A percentile compares a stretch with the other conserved stretches of the same genome.
Evolutionary conservation across 106 monocot species (phyloP).

Genomic region (Acanthochlamys bracteata): DNA sequence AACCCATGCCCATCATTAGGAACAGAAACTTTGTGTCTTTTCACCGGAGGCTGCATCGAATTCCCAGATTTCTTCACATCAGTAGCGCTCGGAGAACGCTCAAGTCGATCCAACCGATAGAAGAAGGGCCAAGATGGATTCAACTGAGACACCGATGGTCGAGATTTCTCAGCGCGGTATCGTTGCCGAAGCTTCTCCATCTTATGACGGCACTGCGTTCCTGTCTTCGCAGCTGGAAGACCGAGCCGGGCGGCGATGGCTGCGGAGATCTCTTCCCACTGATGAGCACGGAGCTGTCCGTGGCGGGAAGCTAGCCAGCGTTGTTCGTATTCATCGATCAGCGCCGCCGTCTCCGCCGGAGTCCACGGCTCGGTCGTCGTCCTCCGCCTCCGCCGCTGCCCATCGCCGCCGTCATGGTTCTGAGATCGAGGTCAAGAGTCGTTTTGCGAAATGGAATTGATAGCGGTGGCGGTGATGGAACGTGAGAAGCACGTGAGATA

Average conservation of each 20-base stretch:
- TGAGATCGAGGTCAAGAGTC: not conserved
- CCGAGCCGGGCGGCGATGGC: constrained; percentile 2
- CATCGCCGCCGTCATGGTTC: no score
- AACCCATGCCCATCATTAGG: not conserved
- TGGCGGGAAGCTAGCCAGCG: not conserved
- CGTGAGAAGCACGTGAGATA: not conserved
- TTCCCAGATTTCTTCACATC: constrained; percentile 7
- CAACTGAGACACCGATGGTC: not conserved
- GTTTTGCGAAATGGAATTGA: not conserved
- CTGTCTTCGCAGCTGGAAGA: not conserved
- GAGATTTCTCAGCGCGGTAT: constrained; percentile 13
- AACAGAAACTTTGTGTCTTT: not conserved
- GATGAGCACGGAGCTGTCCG: constrained; percentile 1
- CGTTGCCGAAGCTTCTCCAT: constrained; percentile 12
- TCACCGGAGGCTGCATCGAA: not conserved
- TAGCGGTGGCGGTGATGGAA: not conserved
- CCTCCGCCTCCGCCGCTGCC: not conserved
- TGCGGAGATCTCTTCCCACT: constrained; percentile 7
- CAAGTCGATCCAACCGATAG: constrained; percentile 14
- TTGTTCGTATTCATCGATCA: constrained; percentile 3
- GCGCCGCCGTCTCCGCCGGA: not conserved
- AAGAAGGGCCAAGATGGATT: constrained; percentile 12
- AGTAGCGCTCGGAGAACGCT: no score
- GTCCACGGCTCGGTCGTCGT: not conserved
- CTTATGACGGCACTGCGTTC: constrained; percentile 13